phyloP scores from a whole-genome alignment of 768 basidiomycete species.

The Lactarius hatsudake region DNA sequence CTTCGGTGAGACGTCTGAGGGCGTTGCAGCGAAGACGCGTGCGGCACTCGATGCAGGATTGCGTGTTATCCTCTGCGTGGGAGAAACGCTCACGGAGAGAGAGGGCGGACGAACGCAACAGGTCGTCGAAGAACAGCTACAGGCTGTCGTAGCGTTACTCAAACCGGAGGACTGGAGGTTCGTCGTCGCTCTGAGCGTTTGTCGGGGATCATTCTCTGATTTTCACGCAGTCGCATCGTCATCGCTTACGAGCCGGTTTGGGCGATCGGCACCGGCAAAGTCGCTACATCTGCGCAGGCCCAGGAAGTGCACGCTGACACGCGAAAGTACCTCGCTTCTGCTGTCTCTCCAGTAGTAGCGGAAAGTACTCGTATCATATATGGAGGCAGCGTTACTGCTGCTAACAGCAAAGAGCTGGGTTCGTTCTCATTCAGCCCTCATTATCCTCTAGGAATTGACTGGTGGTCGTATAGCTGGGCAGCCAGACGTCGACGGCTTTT shows the following conservation, averaged over 20 bases:
- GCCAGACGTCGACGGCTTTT: constrained; percentile 93
- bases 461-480: constrained; percentile 50
- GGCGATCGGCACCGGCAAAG: constrained; percentile 98
- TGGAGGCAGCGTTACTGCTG: constrained; percentile 90
- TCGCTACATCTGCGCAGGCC: constrained; percentile 88
- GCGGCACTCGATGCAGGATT: constrained; percentile 74
- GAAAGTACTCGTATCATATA: constrained; percentile 84
- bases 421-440: constrained; percentile 33
- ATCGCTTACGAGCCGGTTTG: constrained; percentile 97
- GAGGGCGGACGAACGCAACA: constrained; percentile 72
- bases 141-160: constrained; percentile 64
- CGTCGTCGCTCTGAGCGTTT: constrained; percentile 30
- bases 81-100: constrained; percentile 88
- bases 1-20: constrained; percentile 83
- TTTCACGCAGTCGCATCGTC: constrained; percentile 70
- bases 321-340: constrained; percentile 64
- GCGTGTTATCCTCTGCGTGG: constrained; percentile 92
- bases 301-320: constrained; percentile 88
- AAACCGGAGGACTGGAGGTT: constrained; percentile 78
- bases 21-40: constrained; percentile 83
- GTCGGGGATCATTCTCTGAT: neutral
- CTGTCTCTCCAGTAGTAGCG: constrained; percentile 68
- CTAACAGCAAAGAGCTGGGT: constrained; percentile 87
- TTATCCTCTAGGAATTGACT: constrained; percentile 4
- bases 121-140: constrained; percentile 81